Evolutionary conservation across 179 eudicot genomes (phyloP), one percentile per base, ranked within the genome.

Genomic region (Spinacia oleracea): DNA sequence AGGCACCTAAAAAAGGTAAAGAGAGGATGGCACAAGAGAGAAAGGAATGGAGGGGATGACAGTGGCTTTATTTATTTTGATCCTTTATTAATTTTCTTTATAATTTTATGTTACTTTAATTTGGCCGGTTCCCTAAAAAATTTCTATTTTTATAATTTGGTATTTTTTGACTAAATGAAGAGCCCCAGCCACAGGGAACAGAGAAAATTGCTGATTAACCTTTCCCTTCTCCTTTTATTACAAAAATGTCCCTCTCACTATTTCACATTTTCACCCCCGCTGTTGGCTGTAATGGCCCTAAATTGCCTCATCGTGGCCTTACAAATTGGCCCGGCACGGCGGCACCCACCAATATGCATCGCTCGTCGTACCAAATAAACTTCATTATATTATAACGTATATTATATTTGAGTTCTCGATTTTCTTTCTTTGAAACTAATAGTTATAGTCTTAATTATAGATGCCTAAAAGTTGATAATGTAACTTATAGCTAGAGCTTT

Each of bases 91-190:
- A 20, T 14, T 31, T 67, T 40, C 1, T 32, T 45, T 58, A 45
- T 9, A 6, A 55, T 48, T 67, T 66, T 32, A 46, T 20, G 40
- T 34, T 55, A 20, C 69, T 72, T 77, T 77, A 73, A 27, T 60
- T 79, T 89, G 89, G 85, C 53, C 71, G 84, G 79, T 81, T 81
- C 78, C 75, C 76, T 77, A 81, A 82, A 80, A 85, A 81, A 18
- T 69, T n/a, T 45, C 31, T 66, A 68, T 35, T 73, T n/a, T 31
- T 81, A 59, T 40, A 76, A n/a, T 59, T 65, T 78, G 18, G 45
- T 18, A 68, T 66, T 68, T 76, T 81, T 87, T 87, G 87, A 81
- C 87, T 86, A 51, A 72, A 51, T 84, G 83, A 71, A 34, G 76
- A 81, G 69, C 78, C 81, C 79, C 75, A 74, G 35, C 75, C 69